Evolutionary conservation across 306 rosid genomes (phyloP), one percentile per base, ranked within the genome.

Genomic region (peach (Prunus persica)): DNA sequence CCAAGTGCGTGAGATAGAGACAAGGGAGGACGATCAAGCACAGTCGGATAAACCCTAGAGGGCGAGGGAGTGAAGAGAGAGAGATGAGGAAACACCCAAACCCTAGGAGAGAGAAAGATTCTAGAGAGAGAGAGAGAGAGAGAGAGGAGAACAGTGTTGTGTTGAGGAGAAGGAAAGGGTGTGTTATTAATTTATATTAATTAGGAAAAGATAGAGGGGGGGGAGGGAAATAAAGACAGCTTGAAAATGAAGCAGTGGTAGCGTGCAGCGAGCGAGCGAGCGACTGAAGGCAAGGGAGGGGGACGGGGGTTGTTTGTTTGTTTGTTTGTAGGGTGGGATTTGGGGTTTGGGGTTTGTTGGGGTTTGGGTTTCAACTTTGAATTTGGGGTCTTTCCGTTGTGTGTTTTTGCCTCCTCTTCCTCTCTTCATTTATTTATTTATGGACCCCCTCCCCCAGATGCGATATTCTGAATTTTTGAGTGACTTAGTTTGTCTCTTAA

Each of bases 161-260:
- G 51, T 14, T 32, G 54, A 32, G 54, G 56, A 71, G 74, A 24
- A 78, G 55, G 25, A 41, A 69, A 11, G 73, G 30, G 83, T 43
- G 76, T 69, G 50, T 20, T 46, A 63, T 64, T 66, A 72, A 72
- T 82, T 63, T 75, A 75, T 52, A 65, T 73, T 58, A 45, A 49
- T 13, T 67, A 50, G 69, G 77, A 79, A 77, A 80, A 63, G 72
- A 74, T 71, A 24, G 68, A 76, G 82, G 43, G 67, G 67, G 79
- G 63, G 73, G 73, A 76, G 69, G 87, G 85, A 83, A 82, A 61
- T 49, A 77, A 76, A 82, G 91, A 89, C 90, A 84, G 99, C 99
- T 91, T 95, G 86, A 92, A 88, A 88, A 87, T 72, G 90, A 95
- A 95, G 99, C 99, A 82, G 97, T 84, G 9, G 45, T 14, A 28